Conservation (phyloP, 805 yeast species). For the Saccharomycopsis oosterbeekiorum region DNA sequence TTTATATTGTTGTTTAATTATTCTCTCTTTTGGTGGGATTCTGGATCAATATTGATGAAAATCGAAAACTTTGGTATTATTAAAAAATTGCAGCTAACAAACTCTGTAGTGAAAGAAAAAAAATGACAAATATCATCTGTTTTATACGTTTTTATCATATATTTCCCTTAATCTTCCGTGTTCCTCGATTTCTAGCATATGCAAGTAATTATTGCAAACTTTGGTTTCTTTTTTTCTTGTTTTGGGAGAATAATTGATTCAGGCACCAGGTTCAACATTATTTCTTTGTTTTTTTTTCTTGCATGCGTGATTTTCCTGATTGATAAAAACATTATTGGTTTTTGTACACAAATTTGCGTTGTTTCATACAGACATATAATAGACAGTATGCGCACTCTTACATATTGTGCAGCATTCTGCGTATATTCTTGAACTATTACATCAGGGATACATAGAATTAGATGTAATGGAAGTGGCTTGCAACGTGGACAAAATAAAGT, state of each 20-base stretch:
- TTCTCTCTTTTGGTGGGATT: background rate
- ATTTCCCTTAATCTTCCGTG: no score
- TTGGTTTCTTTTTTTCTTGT: background rate
- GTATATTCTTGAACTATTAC: no score
- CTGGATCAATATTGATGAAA: no score
- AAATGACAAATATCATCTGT: background rate
- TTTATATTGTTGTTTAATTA: no score
- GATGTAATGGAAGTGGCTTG: no score
- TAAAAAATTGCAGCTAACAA: no score
- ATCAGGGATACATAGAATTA: no score
- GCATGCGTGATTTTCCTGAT: background rate
- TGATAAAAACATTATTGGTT: background rate
- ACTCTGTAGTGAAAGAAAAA: no score
- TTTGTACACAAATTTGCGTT: background rate
- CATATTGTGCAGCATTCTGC: no score
- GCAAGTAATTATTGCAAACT: background rate
- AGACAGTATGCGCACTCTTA: no score
- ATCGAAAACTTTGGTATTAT: no score
- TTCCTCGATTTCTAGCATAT: background rate
- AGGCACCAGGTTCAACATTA: background rate
- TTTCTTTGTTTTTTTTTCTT: background rate
- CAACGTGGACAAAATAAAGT: no score
- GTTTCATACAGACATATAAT: background rate
- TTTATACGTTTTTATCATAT: background rate
- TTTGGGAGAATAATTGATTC: background rate